Evolutionary conservation across 768 basidiomycete genomes (phyloP), one percentile per base, ranked within the genome.

Genomic region (Panus rudis): DNA sequence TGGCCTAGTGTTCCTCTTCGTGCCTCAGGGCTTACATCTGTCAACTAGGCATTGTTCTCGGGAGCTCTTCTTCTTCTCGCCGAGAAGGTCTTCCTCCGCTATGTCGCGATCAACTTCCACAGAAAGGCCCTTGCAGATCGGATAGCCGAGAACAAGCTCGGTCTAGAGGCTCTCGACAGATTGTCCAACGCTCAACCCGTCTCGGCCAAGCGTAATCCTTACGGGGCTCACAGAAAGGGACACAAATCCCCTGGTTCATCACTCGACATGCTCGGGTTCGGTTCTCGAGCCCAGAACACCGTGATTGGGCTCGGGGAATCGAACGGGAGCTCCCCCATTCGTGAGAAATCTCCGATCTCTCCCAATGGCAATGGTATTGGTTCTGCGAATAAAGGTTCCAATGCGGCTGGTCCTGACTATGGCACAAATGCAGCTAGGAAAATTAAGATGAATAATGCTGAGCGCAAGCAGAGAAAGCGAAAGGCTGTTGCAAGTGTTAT

Each of bases 101-200:
- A 80, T 47, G 77, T 88, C 34, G 85, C 87, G 22, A 87, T 87
- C 63, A 84, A 78, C 51, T 90, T 89, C 57, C 85, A 89, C 57
- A 72, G 78, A 49, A 82, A 75, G 43, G 84, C 85, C 2, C 73
- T 88, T 17, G 78, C 82, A 8, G 85, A 88, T 42, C 79, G 85
- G 27, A 63, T 88, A 13, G 65, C 68, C 6, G 84, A 85, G 59
- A 89, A 88, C 51, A 72, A 72, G 24, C 63, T 82, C 27, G 86
- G 79, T 7, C 65, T 89, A 23, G 78, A 72, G 52, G 83, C 81
- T 2, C 68, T 89, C 17, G 84, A 87, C 57, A 70, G 70, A 22
- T 70, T 88, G 26, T 86, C 85, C 3, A 81, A 81, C 55, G 81
- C 78, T 4, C 75, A 79, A 6, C 71, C 73, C 4, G 49, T 66